Conservation (phyloP, 2,329 filamentous ascomycete species). For the Monascus ruber region DNA sequence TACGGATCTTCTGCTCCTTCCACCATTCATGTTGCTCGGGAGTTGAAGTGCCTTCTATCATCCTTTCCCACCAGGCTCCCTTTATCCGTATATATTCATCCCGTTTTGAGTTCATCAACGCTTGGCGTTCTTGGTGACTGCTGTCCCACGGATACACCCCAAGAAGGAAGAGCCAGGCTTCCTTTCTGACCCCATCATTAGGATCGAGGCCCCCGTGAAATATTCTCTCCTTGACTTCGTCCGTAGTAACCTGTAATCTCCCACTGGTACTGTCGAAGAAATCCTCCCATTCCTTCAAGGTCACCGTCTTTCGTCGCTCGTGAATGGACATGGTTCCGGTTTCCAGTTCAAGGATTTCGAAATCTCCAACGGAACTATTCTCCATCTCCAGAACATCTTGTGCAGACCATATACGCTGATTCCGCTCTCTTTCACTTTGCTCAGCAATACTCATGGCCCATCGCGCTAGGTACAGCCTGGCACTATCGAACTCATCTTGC, state of each 20-base stretch:
- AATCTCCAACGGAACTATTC: constrained; percentile 88
- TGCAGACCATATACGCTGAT: constrained; percentile 83
- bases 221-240: constrained; percentile 93
- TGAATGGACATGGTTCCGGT: constrained; percentile 60
- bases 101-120: constrained; percentile 68
- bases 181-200: constrained; percentile 85
- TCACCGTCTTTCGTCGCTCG: constrained; percentile 66
- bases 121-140: constrained; percentile 71
- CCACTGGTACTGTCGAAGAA: constrained; percentile 75
- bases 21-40: constrained; percentile 86
- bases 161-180: constrained; percentile 90
- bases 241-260: constrained; percentile 63
- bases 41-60: constrained; percentile 70
- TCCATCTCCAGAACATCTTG: constrained; percentile 88
- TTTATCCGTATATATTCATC: constrained; percentile 94
- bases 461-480: constrained; percentile 80
- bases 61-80: constrained; percentile 88
- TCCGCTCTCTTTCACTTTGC: constrained; percentile 80
- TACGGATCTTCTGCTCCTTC: constrained; percentile 85
- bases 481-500: constrained; percentile 95
- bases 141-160: constrained; percentile 92
- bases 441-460: constrained; percentile 99
- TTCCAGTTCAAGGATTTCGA: constrained; percentile 79
- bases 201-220: constrained; percentile 87
- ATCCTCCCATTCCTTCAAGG: constrained; percentile 74